Evolutionary conservation across 352 stramenopile genomes (phyloP).

Genomic region (Achlya hypogyna): DNA sequence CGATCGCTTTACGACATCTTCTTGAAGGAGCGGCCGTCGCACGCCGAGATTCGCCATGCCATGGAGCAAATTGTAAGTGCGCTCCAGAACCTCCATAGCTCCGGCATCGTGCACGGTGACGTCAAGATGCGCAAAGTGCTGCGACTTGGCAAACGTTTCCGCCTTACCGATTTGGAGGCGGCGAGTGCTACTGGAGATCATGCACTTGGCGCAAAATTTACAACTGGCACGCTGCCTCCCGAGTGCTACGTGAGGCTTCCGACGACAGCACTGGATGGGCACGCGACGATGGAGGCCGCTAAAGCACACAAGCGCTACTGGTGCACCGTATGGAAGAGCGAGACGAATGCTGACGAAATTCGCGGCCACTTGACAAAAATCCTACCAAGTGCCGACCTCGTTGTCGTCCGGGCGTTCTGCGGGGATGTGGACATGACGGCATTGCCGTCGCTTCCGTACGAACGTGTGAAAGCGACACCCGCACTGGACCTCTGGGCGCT

Average conservation of each 20-base stretch:
- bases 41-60: constrained; percentile 1
- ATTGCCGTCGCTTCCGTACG: not conserved
- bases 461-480: not conserved
- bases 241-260: not conserved
- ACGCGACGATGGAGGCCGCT: not conserved
- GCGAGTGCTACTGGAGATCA: not conserved
- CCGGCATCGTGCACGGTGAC: constrained; percentile 22
- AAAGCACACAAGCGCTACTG: not conserved
- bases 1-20: constrained; percentile 8
- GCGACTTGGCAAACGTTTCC: constrained; percentile 13
- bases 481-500: constrained; percentile 23
- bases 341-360: not conserved
- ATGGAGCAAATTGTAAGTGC: constrained; percentile 4
- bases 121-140: constrained; percentile 25
- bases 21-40: constrained; percentile 7
- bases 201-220: constrained; percentile 18
- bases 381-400: not conserved
- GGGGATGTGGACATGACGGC: not conserved
- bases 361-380: not conserved
- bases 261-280: no score
- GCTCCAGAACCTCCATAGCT: not conserved
- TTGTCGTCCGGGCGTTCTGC: not conserved
- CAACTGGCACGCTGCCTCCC: constrained; percentile 19
- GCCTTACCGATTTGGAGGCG: constrained; percentile 23
- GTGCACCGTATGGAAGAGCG: not conserved